Percentiles rank a stretch among this genome's conserved stretches.
Evolutionary conservation across 2,329 filamentous ascomycete genomes (phyloP).

Genomic region (Cladosporium sp.): DNA sequence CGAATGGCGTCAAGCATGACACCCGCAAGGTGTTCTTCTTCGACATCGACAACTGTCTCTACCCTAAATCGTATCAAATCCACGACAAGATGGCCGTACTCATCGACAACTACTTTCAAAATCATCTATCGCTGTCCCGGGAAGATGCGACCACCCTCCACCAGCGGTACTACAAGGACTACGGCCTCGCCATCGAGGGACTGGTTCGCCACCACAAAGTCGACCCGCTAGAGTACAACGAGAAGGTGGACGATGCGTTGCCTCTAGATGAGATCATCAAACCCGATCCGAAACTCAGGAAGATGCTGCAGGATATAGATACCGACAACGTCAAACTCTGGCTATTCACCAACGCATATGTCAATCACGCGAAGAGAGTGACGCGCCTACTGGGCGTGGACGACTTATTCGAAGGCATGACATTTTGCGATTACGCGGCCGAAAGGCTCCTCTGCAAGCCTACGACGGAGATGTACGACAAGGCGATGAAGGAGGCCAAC

Average conservation of each 20-base stretch:
- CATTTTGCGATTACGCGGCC: slow-evolving; percentile 81
- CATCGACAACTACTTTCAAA: slow-evolving; percentile 63
- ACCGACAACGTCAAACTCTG: slow-evolving; percentile 77
- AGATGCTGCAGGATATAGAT: slow-evolving; percentile 77
- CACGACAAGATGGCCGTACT: slow-evolving; percentile 83
- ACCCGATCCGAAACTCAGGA: slow-evolving; percentile 68
- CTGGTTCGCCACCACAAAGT: slow-evolving; percentile 92
- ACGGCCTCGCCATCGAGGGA: slow-evolving; percentile 95
- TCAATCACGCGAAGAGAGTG: slow-evolving; percentile 80
- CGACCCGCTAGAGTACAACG: slow-evolving; percentile 89
- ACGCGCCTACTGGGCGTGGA: slow-evolving; percentile 75
- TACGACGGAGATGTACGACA: slow-evolving; percentile 72
- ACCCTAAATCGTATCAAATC: slow-evolving; percentile 71
- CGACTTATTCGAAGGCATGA: slow-evolving; percentile 89
- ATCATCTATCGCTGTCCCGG: slow-evolving; percentile 66
- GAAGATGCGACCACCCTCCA: slow-evolving; percentile 84
- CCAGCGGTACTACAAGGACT: slow-evolving; percentile 88
- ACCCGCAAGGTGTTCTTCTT: slow-evolving; percentile 61
- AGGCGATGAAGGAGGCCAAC: slow-evolving; percentile 82
- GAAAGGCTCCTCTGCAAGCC: slow-evolving; percentile 83
- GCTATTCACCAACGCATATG: slow-evolving; percentile 95
- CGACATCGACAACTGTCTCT: slow-evolving; percentile 98
- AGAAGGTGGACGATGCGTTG: slow-evolving; percentile 88
- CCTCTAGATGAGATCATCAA: slow-evolving; percentile 80
- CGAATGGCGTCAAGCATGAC: slow-evolving; percentile 5